Conservation (phyloP, 768 basidiomycete genomes). For the Multifurca ochricompacta region DNA sequence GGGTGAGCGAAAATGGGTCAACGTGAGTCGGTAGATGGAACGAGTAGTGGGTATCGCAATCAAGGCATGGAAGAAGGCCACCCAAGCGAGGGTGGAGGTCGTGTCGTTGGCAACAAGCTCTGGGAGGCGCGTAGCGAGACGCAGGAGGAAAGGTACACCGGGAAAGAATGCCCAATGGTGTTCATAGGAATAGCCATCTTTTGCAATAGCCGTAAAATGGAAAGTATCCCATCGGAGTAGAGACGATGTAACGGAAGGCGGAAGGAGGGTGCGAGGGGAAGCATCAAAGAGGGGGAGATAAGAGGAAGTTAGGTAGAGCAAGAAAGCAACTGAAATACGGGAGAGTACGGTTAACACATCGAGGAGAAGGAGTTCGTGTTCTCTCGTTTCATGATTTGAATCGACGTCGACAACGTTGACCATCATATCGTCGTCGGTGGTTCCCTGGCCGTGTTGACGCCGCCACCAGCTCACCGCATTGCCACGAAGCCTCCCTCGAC, state of each 20-base stretch:
- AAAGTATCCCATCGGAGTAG: slow-evolving; percentile 83
- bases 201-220: slow-evolving; percentile 68
- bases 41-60: slow-evolving; percentile 35
- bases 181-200: slow-evolving; percentile 54
- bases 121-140: slow-evolving; percentile 15
- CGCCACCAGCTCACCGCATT: too few relatives aligned
- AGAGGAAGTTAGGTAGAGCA: slow-evolving; percentile 10
- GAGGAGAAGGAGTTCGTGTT: slow-evolving; percentile 15
- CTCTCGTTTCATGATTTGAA: not conserved
- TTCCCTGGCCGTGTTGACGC: too few relatives aligned
- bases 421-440: too few relatives aligned
- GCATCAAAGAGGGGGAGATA: slow-evolving; percentile 19
- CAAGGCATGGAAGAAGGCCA: slow-evolving; percentile 31
- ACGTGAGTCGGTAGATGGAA: slow-evolving; percentile 51
- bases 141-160: slow-evolving; percentile 51
- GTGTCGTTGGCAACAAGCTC: not conserved
- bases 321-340: not conserved
- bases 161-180: slow-evolving; percentile 87
- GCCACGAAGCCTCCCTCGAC: too few relatives aligned
- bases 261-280: slow-evolving; percentile 9
- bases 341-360: slow-evolving; percentile 13
- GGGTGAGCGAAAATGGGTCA: slow-evolving; percentile 46
- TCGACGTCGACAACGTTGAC: not conserved
- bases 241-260: slow-evolving; percentile 17
- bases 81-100: slow-evolving; percentile 5